Conservation (phyloP, 2,329 filamentous ascomycete genomes). For the Fusarium hostae region DNA sequence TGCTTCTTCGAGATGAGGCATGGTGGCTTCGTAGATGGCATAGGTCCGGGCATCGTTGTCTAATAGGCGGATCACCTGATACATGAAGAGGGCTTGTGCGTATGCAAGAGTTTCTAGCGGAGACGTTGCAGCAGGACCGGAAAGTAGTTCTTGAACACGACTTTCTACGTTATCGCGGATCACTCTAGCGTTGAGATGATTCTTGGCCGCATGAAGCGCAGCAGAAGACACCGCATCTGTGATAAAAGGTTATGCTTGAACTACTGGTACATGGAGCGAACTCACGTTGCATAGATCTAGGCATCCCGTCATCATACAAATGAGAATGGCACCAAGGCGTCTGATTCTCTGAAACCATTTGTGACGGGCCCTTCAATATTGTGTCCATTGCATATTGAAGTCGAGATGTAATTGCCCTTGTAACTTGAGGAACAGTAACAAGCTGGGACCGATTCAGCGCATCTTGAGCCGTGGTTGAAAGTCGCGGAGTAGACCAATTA, state of each 20-base stretch:
- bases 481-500: accelerated
- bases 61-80: not conserved
- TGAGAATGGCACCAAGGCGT: constrained; percentile 3
- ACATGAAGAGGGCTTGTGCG: not conserved
- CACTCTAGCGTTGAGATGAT: not conserved
- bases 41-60: not conserved
- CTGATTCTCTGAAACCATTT: not conserved
- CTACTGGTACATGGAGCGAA: accelerated
- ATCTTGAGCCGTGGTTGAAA: not conserved
- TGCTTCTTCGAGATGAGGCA: constrained; percentile 15
- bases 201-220: not conserved
- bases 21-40: not conserved
- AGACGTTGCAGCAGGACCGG: not conserved
- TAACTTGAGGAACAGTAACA: not conserved
- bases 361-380: not conserved
- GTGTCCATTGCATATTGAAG: not conserved
- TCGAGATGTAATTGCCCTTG: not conserved
- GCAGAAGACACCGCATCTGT: not conserved
- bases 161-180: constrained; percentile 4
- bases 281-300: not conserved
- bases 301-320: not conserved
- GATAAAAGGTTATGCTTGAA: accelerated
- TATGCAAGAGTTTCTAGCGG: not conserved
- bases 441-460: not conserved
- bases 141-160: not conserved